phyloP scores from a whole-genome alignment of 2,329 filamentous ascomycete genomes.

The Leptosphaerulina australis region DNA sequence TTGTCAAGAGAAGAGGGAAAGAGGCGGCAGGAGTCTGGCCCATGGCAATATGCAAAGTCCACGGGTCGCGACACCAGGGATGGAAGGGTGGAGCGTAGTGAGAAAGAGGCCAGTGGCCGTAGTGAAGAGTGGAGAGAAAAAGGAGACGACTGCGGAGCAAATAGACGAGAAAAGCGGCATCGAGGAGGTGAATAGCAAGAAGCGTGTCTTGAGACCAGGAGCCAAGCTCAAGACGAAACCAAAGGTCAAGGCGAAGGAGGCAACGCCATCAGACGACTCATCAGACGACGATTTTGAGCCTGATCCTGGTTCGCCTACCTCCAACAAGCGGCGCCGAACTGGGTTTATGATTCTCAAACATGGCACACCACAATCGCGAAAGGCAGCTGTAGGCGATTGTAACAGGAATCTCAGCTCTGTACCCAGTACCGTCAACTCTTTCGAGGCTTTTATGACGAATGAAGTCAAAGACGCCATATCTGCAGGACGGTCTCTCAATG shows the following conservation, averaged over 20 bases:
- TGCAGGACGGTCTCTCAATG: neutral
- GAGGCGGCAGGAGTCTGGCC: constrained; percentile 20
- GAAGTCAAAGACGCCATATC: neutral
- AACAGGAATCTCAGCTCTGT: neutral
- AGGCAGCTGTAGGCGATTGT: too few relatives aligned
- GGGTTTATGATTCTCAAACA: too few relatives aligned
- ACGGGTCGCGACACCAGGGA: constrained; percentile 2
- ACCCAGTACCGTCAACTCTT: neutral
- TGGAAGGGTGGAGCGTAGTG: neutral
- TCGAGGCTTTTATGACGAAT: too few relatives aligned
- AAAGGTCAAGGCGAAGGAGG: neutral
- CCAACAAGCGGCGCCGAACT: constrained; percentile 10
- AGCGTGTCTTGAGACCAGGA: neutral
- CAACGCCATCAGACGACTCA: constrained; percentile 1
- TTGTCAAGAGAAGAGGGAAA: constrained; percentile 29
- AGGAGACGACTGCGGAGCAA: neutral
- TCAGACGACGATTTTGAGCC: constrained; percentile 14
- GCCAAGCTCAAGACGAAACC: neutral
- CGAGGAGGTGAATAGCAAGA: neutral
- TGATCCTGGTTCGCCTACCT: constrained; percentile 12
- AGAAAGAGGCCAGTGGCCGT: constrained; percentile 2
- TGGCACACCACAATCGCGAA: too few relatives aligned
- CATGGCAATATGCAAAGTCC: constrained; percentile 33
- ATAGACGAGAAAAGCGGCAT: neutral
- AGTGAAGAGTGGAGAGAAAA: neutral